These are phyloP conservation scores for Helicostylum pulchrum DNA, from an alignment of 192 early-diverging fungal genomes.

Conservation along the genomic window DNA sequence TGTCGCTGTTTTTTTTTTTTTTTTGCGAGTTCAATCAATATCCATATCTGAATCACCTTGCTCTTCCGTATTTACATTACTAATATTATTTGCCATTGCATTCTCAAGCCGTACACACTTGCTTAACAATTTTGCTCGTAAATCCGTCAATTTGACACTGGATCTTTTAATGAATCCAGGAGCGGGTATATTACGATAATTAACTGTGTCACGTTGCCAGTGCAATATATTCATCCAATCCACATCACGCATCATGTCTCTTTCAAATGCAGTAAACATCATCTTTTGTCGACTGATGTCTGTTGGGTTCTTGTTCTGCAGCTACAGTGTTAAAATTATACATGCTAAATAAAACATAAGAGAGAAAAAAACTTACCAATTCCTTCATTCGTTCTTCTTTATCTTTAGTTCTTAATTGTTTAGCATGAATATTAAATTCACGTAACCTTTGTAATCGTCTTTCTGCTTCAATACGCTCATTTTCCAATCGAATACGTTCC, in stretches of 20 bases:
- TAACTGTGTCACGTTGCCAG: constrained; percentile 18
- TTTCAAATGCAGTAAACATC: constrained; percentile 6
- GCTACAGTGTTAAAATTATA: neutral
- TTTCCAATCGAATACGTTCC: neutral
- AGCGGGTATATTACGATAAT: constrained; percentile 16
- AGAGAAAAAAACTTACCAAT: constrained; percentile 6
- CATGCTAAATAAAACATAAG: neutral
- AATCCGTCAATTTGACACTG: neutral
- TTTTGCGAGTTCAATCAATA: neutral
- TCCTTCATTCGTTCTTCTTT: constrained; percentile 7
- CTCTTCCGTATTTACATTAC: neutral
- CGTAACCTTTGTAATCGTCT: neutral
- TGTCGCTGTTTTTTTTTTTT: too few species aligned
- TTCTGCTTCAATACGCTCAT: neutral
- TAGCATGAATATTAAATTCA: neutral
- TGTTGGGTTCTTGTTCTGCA: neutral
- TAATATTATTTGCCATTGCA: neutral
- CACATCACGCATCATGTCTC: constrained; percentile 4
- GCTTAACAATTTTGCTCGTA: neutral
- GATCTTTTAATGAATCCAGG: constrained; percentile 16
- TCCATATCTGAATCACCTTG: constrained; percentile 15
- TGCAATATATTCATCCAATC: constrained; percentile 15
- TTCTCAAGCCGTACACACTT: neutral
- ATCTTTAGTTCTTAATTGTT: constrained; percentile 4
- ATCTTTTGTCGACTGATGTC: constrained; percentile 26